Conservation (phyloP, 768 basidiomycete genomes). For the Ramaria sp. region DNA sequence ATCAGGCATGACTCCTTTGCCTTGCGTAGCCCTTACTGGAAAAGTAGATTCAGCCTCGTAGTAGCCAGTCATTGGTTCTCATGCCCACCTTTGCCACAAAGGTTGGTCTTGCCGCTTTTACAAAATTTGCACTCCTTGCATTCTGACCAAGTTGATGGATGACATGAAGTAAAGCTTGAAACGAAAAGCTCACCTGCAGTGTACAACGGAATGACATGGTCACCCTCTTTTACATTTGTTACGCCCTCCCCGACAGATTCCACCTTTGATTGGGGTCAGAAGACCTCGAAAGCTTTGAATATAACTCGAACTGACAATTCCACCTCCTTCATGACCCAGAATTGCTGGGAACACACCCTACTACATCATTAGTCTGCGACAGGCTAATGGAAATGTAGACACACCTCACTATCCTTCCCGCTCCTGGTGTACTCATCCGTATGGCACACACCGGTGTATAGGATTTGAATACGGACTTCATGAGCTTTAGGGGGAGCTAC, state of each 20-base stretch:
- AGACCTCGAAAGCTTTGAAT: background rate
- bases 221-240: conserved; percentile 72
- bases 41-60: conserved; percentile 3
- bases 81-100: conserved; percentile 78
- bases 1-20: conserved; percentile 92
- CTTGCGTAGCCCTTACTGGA: conserved; percentile 84
- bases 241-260: conserved; percentile 97
- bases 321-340: conserved; percentile 92
- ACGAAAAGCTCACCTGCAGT: conserved; percentile 55
- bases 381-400: background rate
- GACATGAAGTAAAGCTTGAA: conserved; percentile 11
- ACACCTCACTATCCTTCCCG: conserved; percentile 89
- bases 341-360: conserved; percentile 88
- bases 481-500: conserved; percentile 83
- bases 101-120: conserved; percentile 95
- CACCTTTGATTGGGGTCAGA: conserved; percentile 40
- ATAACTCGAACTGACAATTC: conserved; percentile 49
- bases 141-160: conserved; percentile 33
- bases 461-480: conserved; percentile 90
- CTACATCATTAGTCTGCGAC: conserved; percentile 9
- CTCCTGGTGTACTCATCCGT: conserved; percentile 97
- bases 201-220: conserved; percentile 96
- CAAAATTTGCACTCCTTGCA: conserved; percentile 98
- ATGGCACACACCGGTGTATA: conserved; percentile 95
- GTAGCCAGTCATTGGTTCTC: background rate